These are phyloP conservation scores for Avena sativa DNA, from an alignment of 176 grass and related monocot species.

Conservation along the genomic window DNA sequence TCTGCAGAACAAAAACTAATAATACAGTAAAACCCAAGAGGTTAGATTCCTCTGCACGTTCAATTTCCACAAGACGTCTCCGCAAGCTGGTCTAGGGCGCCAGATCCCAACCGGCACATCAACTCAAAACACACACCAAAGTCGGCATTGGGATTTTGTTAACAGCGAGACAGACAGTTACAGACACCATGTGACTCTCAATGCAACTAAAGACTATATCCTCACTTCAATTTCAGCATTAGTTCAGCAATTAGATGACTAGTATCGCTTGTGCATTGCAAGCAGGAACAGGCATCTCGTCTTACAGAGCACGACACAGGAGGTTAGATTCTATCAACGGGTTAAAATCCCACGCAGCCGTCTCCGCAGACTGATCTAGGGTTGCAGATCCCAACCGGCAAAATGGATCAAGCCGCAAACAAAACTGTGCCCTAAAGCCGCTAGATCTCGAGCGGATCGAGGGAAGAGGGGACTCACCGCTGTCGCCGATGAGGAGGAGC, in stretches of 20 bases:
- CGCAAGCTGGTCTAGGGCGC: not conserved
- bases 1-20: too few species aligned
- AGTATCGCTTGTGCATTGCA: not conserved
- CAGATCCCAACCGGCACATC: conserved; percentile 24
- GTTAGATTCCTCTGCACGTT: not conserved
- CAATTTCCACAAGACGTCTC: conserved; percentile 4
- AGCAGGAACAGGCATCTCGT: not conserved
- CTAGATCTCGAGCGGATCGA: conserved; percentile 48
- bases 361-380: not conserved
- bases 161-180: not conserved
- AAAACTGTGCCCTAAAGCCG: not conserved
- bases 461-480: conserved; percentile 43
- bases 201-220: not conserved
- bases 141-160: not conserved
- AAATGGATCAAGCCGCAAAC: not conserved
- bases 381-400: conserved; percentile 25
- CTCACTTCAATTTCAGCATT: not conserved
- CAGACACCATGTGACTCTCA: not conserved
- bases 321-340: not conserved
- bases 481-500: conserved; percentile 67
- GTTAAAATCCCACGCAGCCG: not conserved
- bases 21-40: too few species aligned
- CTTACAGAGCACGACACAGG: not conserved
- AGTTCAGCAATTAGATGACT: not conserved
- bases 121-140: not conserved